Percentiles rank a stretch among this genome's conserved stretches.
Evolutionary conservation across 2,329 filamentous ascomycete genomes (phyloP).

Genomic region (Ciborinia camelliae): DNA sequence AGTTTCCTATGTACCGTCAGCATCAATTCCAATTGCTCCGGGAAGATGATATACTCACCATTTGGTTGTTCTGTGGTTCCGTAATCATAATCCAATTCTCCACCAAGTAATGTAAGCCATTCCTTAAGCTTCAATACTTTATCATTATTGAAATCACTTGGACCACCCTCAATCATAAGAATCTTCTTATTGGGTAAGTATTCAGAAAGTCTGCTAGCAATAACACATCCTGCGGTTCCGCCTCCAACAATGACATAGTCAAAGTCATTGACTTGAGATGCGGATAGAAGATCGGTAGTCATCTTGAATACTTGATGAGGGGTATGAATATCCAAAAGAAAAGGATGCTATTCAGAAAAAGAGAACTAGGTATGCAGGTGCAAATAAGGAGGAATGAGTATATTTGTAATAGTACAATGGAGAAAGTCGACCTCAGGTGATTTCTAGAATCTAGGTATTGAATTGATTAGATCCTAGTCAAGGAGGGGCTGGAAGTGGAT

Average conservation of each 20-base stretch:
- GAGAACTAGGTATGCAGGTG: neutral
- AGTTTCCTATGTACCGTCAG: conserved; percentile 62
- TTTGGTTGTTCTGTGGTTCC: conserved; percentile 81
- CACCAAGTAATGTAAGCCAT: conserved; percentile 81
- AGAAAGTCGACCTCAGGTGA: conserved; percentile 7
- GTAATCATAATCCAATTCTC: conserved; percentile 89
- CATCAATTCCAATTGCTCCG: neutral
- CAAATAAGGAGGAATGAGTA: neutral
- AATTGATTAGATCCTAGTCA: conserved; percentile 12
- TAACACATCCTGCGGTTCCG: conserved; percentile 49
- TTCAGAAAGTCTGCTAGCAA: conserved; percentile 53
- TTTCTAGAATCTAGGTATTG: neutral
- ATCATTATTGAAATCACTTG: conserved; percentile 85
- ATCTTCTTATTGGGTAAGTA: conserved; percentile 80
- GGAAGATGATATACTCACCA: conserved; percentile 64
- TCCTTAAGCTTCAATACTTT: conserved; percentile 82
- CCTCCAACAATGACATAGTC: conserved; percentile 50
- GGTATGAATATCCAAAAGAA: neutral
- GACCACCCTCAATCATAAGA: conserved; percentile 82
- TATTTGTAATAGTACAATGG: conserved; percentile 15
- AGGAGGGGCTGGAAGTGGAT: conserved; percentile 17
- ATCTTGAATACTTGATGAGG: conserved; percentile 24
- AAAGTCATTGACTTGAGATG: conserved; percentile 39
- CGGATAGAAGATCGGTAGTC: conserved; percentile 35
- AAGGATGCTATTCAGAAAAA: neutral